Conservation (phyloP, 208 protist species). For the Wallacemonas sp. region DNA sequence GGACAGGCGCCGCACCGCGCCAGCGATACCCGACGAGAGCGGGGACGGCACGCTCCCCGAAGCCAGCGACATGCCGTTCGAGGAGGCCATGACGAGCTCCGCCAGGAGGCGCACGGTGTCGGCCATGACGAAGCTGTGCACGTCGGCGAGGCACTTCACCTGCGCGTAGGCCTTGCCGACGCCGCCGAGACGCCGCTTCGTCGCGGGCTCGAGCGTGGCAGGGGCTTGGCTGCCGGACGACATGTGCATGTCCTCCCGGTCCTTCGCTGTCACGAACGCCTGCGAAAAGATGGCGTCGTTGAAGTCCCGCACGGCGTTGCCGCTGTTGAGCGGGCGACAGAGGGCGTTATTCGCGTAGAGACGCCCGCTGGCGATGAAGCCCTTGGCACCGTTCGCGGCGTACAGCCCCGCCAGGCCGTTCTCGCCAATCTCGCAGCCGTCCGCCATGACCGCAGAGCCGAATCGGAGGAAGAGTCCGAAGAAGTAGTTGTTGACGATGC, state of each 20-base stretch:
- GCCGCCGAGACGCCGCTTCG: not conserved
- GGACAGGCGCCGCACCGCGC: not conserved
- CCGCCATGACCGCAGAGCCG: constrained; percentile 60
- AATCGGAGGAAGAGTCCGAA: constrained; percentile 82
- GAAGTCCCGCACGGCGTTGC: constrained; percentile 59
- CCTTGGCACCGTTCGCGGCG: constrained; percentile 63
- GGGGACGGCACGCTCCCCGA: constrained; percentile 36
- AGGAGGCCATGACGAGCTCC: constrained; percentile 63
- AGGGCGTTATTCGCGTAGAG: constrained; percentile 78
- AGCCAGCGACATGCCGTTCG: constrained; percentile 53
- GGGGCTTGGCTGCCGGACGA: not conserved
- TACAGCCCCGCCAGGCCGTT: constrained; percentile 84
- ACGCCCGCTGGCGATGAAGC: constrained; percentile 42
- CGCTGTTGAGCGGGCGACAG: constrained; percentile 41
- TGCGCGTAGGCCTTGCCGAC: constrained; percentile 52
- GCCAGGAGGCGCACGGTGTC: constrained; percentile 52
- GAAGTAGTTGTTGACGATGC: constrained; percentile 75
- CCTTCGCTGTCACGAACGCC: constrained; percentile 24
- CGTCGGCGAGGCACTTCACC: constrained; percentile 39
- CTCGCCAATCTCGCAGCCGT: constrained; percentile 51
- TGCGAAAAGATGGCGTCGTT: constrained; percentile 19
- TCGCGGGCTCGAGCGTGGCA: not conserved
- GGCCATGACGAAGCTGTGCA: constrained; percentile 48
- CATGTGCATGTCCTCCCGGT: constrained; percentile 6
- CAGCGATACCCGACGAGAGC: constrained; percentile 1